Base-by-base conservation (phyloP, 352 stramenopile genomes). In the Pythium utonaiense region DNA sequence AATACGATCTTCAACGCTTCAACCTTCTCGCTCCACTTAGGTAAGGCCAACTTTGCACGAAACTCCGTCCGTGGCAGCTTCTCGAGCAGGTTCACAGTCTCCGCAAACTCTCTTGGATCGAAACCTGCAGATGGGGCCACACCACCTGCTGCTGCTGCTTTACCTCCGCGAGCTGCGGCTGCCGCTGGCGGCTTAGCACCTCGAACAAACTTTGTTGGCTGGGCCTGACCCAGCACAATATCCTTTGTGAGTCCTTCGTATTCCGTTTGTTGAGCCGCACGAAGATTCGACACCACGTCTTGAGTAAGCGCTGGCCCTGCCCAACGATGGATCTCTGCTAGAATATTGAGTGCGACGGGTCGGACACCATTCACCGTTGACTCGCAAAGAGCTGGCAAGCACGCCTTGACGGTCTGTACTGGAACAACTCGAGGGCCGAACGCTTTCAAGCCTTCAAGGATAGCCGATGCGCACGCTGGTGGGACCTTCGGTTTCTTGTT, bases 21-120 rank as follows among this genome's bases (percentile, higher is more conserved):
- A 13, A 96, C 85, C 56, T 94, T 94, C 63, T 91, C 80, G 36
- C 85, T 96, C 86, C 86, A 96, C 58, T 96, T 96, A 6, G 85
- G 73, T 21, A 82, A 51, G 0, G 66, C 83, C 38, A 96, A 45
- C 33, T 93, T 93, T 0, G 78, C 57, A 42, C 86, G 86, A 64
- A 92, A 96, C 53, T 96, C 84, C 0, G 83, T 86, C 25, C 85
- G 84, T 0, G 83, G 77, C 0, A 96, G 72, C 55, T 92, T 94
- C 1, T 78, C 79, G 14, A 94, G 70, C 45, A 96, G 73, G 66
- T 94, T 80, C 14, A 96, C 81, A 4, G 81, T 93, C 56, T 94
- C 86, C 6, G 80, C 85, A 65, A 96, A 96, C 25, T 94, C 84
- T 28, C 86, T 78, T 8, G 86, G 83, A 56, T 96, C 86, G 40